Evolutionary conservation across 192 early-diverging fungal species (phyloP), one percentile per base, ranked within the genome.

Genomic region (Jimgerdemannia flammicorona): DNA sequence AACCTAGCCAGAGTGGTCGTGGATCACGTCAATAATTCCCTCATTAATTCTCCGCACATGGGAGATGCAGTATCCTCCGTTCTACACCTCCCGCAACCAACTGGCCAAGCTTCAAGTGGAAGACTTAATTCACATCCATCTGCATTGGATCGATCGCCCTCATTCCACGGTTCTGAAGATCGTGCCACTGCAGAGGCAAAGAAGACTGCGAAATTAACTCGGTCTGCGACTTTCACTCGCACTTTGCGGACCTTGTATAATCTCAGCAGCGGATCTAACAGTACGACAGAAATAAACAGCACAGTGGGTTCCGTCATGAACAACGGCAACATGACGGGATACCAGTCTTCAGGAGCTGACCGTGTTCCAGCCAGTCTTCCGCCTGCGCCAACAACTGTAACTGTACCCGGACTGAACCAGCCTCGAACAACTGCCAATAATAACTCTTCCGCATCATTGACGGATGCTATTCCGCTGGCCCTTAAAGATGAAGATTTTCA

Each of bases 1-100:
- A 72, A 81, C 40, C 75, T 86, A 6, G 96, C 95, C 18, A 77
- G 85, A 17, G 81, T 84, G 9, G 87, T 96, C 0, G 92, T 97
- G 63, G 97, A 99, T 78, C 74, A 84, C 72, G 87, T 92, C 59
- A 87, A 87, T 67, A 80, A 74, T 63, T 83, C 82, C 39, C 66
- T 89, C 3, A 68, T 89, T 3, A 71, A 49, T 9, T 79, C 73
- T 3, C 69, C 81, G 4, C 66, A 73, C n/a, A n/a, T 79, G 18
- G 72, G 77, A 19, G 81, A 83, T 59, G 75, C 77, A 67, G 81
- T 75, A 3, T 67, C 81, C 2, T 67, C 54, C 3, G 17, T 83
- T 11, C 67, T 77, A 39, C 75, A 72, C 10, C 8, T 73, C 41
- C 44, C 72, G 7, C 43, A 69, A 40, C 42, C 18, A 20, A 70